These are phyloP conservation scores for Mycena epipterygia DNA, from an alignment of 768 basidiomycete species.

Conservation along the genomic window DNA sequence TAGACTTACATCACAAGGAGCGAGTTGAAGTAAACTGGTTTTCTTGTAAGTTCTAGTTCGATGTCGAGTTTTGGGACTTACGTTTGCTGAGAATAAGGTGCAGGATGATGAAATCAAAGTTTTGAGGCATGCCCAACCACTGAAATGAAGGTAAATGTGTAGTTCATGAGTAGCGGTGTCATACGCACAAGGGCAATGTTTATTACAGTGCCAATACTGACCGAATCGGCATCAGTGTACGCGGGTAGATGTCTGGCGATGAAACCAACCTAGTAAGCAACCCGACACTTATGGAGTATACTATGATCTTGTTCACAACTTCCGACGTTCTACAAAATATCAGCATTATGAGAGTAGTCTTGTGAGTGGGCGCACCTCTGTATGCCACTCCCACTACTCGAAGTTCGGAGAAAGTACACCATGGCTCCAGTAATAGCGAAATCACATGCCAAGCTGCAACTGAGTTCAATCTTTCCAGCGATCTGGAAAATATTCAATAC, in stretches of 20 bases:
- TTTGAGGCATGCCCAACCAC: no score
- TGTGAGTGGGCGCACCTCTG: no score
- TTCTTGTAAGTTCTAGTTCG: no score
- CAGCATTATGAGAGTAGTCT: no score
- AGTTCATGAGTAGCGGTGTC: no score
- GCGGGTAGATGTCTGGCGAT: background rate
- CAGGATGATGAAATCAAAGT: no score
- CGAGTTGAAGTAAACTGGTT: no score
- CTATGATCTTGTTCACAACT: constrained; percentile 1
- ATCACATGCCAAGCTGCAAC: constrained; percentile 5
- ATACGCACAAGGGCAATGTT: constrained; percentile 5
- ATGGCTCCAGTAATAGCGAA: background rate
- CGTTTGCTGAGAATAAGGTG: no score
- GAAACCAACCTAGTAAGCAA: background rate
- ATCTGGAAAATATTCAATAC: background rate
- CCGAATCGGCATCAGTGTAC: no score
- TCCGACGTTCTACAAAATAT: background rate
- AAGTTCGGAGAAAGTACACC: constrained; percentile 8
- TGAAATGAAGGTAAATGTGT: no score
- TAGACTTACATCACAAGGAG: no score
- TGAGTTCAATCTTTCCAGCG: background rate
- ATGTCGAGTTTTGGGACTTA: no score
- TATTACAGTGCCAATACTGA: background rate
- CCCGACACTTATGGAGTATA: constrained; percentile 3
- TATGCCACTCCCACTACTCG: background rate